These are phyloP conservation scores for Penicillium sp. DNA, from an alignment of 2,329 filamentous ascomycete species.

Conservation along the genomic window DNA sequence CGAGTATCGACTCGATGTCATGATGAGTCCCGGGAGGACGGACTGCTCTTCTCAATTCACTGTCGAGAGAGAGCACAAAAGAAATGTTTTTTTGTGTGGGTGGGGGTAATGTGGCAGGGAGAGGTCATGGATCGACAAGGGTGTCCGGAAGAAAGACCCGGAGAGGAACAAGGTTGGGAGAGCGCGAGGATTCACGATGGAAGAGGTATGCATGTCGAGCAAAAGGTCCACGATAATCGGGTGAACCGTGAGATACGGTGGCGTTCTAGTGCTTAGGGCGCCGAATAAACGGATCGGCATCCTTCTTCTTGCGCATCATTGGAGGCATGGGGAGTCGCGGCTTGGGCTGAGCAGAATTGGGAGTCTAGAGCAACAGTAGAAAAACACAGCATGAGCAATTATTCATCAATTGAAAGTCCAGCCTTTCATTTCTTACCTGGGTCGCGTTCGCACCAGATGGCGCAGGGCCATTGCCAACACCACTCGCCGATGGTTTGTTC, in stretches of 20 bases:
- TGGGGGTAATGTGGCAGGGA: neutral
- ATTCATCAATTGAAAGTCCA: constrained; percentile 3
- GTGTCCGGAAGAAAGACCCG: neutral
- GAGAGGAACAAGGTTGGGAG: neutral
- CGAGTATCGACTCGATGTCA: constrained; percentile 5
- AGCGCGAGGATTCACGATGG: neutral
- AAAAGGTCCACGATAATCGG: neutral
- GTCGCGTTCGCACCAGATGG: constrained; percentile 14
- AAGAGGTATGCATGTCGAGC: neutral
- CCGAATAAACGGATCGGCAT: constrained; percentile 44
- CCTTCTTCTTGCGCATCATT: constrained; percentile 42
- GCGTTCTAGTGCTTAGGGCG: constrained; percentile 32
- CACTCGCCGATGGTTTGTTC: constrained; percentile 12
- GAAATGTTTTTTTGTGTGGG: neutral
- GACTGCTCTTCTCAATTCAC: neutral
- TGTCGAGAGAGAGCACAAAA: neutral
- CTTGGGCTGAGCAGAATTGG: constrained; percentile 16
- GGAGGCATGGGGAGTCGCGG: constrained; percentile 34
- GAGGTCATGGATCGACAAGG: neutral
- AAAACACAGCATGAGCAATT: constrained; percentile 9
- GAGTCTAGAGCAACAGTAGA: constrained; percentile 19
- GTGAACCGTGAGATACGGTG: constrained; percentile 1
- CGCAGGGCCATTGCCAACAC: constrained; percentile 15
- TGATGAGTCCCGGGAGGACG: neutral
- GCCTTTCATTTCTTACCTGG: constrained; percentile 23